A percentile compares a stretch with the other conserved stretches of the same genome.
Evolutionary conservation across 192 early-diverging fungal species (phyloP).

Genomic region (Umbelopsis isabellina): DNA sequence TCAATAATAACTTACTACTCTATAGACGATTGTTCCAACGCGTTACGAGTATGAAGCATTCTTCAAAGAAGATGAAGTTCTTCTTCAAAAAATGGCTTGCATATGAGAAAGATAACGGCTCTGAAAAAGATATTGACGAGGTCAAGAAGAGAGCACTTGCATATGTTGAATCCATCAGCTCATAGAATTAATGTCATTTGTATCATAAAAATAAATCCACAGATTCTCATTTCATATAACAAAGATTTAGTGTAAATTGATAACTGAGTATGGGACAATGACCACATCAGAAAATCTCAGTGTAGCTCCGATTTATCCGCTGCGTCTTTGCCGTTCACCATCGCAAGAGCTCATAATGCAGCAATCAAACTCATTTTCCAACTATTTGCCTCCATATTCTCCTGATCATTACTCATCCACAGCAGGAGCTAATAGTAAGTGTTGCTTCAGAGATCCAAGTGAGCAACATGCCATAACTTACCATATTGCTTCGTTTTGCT

Average conservation of each 20-base stretch:
- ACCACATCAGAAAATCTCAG: no score
- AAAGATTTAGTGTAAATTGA: no score
- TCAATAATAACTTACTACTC: conserved; percentile 2
- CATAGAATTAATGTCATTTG: conserved; percentile 21
- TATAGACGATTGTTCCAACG: conserved; percentile 83
- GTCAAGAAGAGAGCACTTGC: conserved; percentile 88
- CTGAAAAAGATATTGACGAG: conserved; percentile 75
- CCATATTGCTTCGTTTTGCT: background rate
- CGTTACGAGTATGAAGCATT: conserved; percentile 85
- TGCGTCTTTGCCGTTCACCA: background rate
- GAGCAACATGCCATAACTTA: background rate
- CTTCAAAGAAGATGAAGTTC: conserved; percentile 99
- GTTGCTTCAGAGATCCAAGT: background rate
- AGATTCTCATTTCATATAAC: background rate
- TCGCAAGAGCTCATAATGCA: background rate
- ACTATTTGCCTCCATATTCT: conserved; percentile 14
- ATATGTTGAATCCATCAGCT: conserved; percentile 72
- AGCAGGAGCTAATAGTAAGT: background rate
- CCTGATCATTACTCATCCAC: background rate
- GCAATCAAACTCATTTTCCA: conserved; percentile 5
- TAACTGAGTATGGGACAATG: no score
- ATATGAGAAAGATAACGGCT: conserved; percentile 90
- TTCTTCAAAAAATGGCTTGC: conserved; percentile 98
- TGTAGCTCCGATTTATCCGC: no score
- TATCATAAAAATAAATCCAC: no score